These are phyloP conservation scores for Podospora sp. DNA, from an alignment of 495 filamentous ascomycete species.

Conservation along the genomic window DNA sequence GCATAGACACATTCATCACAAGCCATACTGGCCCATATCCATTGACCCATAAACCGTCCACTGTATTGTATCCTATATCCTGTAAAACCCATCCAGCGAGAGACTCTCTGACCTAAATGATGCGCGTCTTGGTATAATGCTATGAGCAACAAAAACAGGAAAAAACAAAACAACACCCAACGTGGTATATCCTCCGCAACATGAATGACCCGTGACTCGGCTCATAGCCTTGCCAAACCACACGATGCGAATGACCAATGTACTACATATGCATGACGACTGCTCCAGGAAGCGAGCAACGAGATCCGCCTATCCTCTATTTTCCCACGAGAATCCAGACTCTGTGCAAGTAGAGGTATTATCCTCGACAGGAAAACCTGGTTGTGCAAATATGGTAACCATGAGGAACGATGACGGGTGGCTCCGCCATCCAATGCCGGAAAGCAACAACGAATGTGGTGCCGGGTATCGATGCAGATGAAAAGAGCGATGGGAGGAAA, in stretches of 20 bases:
- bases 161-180: neutral
- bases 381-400: neutral
- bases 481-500: neutral
- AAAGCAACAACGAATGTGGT: neutral
- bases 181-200: neutral
- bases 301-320: neutral
- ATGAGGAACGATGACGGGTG: neutral
- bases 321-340: neutral
- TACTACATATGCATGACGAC: neutral
- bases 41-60: neutral
- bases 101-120: neutral
- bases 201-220: neutral
- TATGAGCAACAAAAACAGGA: neutral
- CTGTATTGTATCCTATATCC: neutral
- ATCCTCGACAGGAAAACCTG: neutral
- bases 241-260: neutral
- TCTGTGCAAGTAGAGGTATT: neutral
- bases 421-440: neutral
- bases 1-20: neutral
- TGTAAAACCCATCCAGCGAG: neutral
- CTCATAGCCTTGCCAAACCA: neutral
- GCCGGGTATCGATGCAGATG: neutral
- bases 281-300: neutral
- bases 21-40: neutral
- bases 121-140: neutral